Percentiles rank a stretch among this genome's conserved stretches.
These are phyloP conservation scores for Fulvia fulva DNA, from an alignment of 2,329 filamentous ascomycete species.

Conservation along the genomic window DNA sequence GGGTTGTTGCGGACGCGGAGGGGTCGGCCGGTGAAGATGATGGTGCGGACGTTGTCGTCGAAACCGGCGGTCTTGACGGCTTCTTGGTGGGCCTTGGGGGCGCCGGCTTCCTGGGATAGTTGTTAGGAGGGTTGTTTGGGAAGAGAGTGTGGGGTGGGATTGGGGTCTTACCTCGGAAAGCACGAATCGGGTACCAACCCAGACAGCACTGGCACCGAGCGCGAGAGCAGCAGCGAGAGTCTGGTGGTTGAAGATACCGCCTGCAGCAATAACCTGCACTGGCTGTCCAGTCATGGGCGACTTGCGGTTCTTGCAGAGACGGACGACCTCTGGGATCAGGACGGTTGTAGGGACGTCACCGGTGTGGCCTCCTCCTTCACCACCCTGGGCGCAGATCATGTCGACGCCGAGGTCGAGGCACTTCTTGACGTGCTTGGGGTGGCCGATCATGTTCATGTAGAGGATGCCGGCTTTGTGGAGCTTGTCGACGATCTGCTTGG, in stretches of 20 bases:
- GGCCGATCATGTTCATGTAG: slow-evolving; percentile 99
- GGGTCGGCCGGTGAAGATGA: slow-evolving; percentile 97
- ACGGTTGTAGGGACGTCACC: slow-evolving; percentile 89
- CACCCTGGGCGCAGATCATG: slow-evolving; percentile 97
- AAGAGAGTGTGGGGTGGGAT: not conserved
- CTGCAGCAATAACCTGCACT: slow-evolving; percentile 88
- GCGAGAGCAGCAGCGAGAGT: slow-evolving; percentile 85
- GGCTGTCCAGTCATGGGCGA: slow-evolving; percentile 81
- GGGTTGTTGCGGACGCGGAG: slow-evolving; percentile 88
- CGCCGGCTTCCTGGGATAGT: slow-evolving; percentile 67
- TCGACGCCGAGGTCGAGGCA: slow-evolving; percentile 88
- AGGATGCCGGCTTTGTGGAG: slow-evolving; percentile 83
- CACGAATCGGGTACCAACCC: slow-evolving; percentile 96
- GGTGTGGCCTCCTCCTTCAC: slow-evolving; percentile 77
- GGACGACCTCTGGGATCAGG: slow-evolving; percentile 87
- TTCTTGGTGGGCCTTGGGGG: slow-evolving; percentile 90
- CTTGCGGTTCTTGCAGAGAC: slow-evolving; percentile 74
- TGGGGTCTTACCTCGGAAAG: slow-evolving; percentile 57
- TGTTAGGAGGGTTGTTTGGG: slow-evolving; percentile 8
- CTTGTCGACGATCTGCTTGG: slow-evolving; percentile 80
- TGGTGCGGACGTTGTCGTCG: slow-evolving; percentile 93
- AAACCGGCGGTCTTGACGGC: slow-evolving; percentile 86
- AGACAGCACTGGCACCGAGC: slow-evolving; percentile 87
- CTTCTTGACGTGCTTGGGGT: slow-evolving; percentile 98
- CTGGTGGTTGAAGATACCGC: slow-evolving; percentile 90